A percentile compares a stretch with the other conserved stretches of the same genome.
phyloP scores from a whole-genome alignment of 2,329 filamentous ascomycete genomes.

The Verruconis gallopava region DNA sequence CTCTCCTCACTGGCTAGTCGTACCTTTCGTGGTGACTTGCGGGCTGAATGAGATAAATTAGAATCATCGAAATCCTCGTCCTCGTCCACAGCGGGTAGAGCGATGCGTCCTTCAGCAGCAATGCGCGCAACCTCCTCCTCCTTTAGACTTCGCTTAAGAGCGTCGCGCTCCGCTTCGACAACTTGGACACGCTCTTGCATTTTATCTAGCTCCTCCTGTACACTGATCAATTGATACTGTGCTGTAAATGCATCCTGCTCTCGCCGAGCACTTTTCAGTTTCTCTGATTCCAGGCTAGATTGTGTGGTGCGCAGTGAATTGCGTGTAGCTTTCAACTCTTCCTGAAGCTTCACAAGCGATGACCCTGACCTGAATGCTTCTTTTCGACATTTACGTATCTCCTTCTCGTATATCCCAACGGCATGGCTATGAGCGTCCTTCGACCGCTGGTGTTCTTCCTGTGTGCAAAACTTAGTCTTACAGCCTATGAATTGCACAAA shows the following conservation, averaged over 20 bases:
- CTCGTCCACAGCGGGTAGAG: constrained; percentile 41
- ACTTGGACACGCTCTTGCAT: constrained; percentile 50
- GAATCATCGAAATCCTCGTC: constrained; percentile 36
- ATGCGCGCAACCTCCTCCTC: constrained; percentile 63
- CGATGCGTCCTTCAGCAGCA: constrained; percentile 57
- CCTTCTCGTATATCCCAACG: constrained; percentile 52
- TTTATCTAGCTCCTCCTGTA: constrained; percentile 55
- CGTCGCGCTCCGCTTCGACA: constrained; percentile 61
- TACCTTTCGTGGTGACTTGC: constrained; percentile 35
- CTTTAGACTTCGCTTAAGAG: constrained; percentile 56
- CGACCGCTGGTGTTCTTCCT: constrained; percentile 58
- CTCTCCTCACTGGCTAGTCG: constrained; percentile 34
- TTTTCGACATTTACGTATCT: constrained; percentile 55
- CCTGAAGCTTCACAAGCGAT: constrained; percentile 55
- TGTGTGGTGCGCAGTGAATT: constrained; percentile 42
- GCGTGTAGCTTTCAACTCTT: constrained; percentile 54
- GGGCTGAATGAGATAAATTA: constrained; percentile 51
- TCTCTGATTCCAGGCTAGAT: constrained; percentile 49
- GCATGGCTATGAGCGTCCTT: constrained; percentile 48
- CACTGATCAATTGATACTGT: constrained; percentile 50
- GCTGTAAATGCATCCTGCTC: constrained; percentile 59
- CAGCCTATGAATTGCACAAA: too few relatives aligned
- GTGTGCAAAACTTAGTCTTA: constrained; percentile 27
- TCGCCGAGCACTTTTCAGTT: constrained; percentile 44
- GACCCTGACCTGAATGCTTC: constrained; percentile 67